These are phyloP conservation scores for Porphyrellus cyaneotinctus DNA, from an alignment of 768 basidiomycete genomes.

Conservation along the genomic window DNA sequence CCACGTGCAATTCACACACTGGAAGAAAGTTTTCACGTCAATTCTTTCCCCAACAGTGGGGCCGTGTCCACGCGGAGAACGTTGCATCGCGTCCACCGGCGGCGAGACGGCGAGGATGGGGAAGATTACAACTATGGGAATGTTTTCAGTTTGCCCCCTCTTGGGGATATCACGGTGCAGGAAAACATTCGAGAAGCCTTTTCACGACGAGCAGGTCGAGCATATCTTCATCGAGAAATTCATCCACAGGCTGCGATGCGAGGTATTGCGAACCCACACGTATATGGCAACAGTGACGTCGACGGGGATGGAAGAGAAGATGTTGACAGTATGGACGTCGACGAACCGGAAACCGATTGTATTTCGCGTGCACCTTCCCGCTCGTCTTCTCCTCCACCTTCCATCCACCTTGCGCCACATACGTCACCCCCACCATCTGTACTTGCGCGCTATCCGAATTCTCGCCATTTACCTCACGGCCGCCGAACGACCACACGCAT, in stretches of 20 bases:
- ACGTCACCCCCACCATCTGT: conserved; percentile 20
- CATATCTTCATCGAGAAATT: conserved; percentile 28
- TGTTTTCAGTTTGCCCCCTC: conserved; percentile 50
- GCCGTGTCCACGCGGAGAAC: conserved; percentile 18
- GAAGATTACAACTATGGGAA: conserved; percentile 40
- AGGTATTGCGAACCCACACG: conserved; percentile 10
- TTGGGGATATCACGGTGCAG: conserved; percentile 54
- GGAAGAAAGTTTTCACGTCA: conserved; percentile 53
- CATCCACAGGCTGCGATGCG: conserved; percentile 21
- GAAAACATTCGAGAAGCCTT: conserved; percentile 55
- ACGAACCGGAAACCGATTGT: conserved; percentile 51
- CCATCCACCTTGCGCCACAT: conserved; percentile 30
- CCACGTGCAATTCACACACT: conserved; percentile 45
- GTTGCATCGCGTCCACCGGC: conserved; percentile 18
- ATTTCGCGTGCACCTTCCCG: conserved; percentile 48
- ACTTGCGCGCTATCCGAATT: conserved; percentile 17
- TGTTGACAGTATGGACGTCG: conserved; percentile 47
- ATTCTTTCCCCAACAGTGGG: conserved; percentile 11
- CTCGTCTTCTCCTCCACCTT: conserved; percentile 45
- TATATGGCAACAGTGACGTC: conserved; percentile 19
- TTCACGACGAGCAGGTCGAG: conserved; percentile 44
- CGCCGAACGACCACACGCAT: conserved; percentile 17
- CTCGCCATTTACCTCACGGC: conserved; percentile 15
- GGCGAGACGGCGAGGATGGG: conserved; percentile 26
- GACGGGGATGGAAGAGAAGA: conserved; percentile 32